Conservation (phyloP, 2,329 filamentous ascomycete genomes). For the Cladophialophora psammophila region DNA sequence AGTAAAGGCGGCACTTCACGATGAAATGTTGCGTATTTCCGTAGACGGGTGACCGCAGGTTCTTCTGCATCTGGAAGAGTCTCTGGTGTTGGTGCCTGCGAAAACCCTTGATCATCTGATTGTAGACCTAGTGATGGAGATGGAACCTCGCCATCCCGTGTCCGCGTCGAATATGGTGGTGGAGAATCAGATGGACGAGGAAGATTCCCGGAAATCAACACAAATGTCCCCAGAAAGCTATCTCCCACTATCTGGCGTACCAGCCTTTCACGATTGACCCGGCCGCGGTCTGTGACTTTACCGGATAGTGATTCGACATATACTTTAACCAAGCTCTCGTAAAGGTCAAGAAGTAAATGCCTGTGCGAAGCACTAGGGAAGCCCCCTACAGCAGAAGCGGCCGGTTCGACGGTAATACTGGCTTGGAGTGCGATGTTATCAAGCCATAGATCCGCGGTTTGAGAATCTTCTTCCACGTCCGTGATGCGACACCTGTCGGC, state of each 20-base stretch:
- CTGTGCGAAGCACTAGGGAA: background rate
- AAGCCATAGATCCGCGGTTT: slow-evolving; percentile 6
- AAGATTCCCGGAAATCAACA: slow-evolving; percentile 7
- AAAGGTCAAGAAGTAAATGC: slow-evolving; percentile 13
- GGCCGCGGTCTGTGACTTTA: slow-evolving; percentile 30
- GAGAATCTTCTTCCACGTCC: slow-evolving; percentile 29
- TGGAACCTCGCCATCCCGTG: background rate
- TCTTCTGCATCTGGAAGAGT: slow-evolving; percentile 10
- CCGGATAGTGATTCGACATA: slow-evolving; percentile 28
- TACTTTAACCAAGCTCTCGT: slow-evolving; percentile 17
- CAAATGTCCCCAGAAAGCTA: slow-evolving; percentile 21
- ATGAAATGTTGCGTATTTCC: slow-evolving; percentile 22
- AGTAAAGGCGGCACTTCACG: slow-evolving; percentile 16
- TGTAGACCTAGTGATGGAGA: slow-evolving; percentile 16
- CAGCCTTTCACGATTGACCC: slow-evolving; percentile 36
- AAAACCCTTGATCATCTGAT: slow-evolving; percentile 11
- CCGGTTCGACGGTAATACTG: slow-evolving; percentile 9
- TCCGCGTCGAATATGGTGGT: background rate
- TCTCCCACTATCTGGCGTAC: slow-evolving; percentile 31
- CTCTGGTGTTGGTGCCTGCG: slow-evolving; percentile 16
- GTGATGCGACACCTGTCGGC: slow-evolving; percentile 7
- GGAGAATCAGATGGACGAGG: slow-evolving; percentile 1
- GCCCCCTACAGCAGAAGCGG: background rate
- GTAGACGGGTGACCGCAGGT: slow-evolving; percentile 25
- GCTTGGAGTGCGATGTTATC: slow-evolving; percentile 8